phyloP scores from a whole-genome alignment of 2,329 filamentous ascomycete genomes.

The Peltaster fructicola region DNA sequence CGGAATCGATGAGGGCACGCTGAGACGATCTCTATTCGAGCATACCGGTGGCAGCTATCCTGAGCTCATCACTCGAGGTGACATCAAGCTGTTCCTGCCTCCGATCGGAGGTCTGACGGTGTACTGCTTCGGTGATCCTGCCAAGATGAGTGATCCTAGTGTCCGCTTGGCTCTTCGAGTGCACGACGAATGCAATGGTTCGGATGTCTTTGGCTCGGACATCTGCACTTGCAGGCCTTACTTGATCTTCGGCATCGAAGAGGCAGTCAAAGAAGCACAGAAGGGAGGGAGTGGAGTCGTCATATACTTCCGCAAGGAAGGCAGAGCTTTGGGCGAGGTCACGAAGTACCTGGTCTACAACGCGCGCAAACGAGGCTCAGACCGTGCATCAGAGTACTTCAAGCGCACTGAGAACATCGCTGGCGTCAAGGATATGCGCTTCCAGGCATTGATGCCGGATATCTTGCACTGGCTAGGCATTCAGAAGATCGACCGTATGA shows the following conservation, averaged over 20 bases:
- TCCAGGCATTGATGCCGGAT: conserved; percentile 85
- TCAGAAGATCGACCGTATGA: conserved; percentile 94
- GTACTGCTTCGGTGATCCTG: conserved; percentile 90
- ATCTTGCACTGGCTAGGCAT: conserved; percentile 97
- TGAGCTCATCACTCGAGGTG: conserved; percentile 82
- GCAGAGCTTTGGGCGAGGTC: conserved; percentile 82
- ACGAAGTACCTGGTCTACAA: conserved; percentile 79
- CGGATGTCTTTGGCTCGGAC: conserved; percentile 92
- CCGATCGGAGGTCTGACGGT: conserved; percentile 92
- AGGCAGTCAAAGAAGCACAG: conserved; percentile 93
- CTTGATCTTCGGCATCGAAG: conserved; percentile 89
- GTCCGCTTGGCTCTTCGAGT: conserved; percentile 68
- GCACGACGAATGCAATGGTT: conserved; percentile 83
- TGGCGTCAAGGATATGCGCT: conserved; percentile 90
- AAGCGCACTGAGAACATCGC: conserved; percentile 96
- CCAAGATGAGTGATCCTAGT: conserved; percentile 79
- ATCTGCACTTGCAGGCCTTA: conserved; percentile 96
- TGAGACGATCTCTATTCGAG: conserved; percentile 79
- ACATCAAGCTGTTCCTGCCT: conserved; percentile 90
- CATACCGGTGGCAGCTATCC: conserved; percentile 93
- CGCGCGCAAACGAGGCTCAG: conserved; percentile 59
- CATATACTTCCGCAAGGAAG: conserved; percentile 98
- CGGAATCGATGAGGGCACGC: conserved; percentile 78
- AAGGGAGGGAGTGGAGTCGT: conserved; percentile 86
- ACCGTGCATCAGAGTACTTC: conserved; percentile 81